Evolutionary conservation across 2,329 filamentous ascomycete species (phyloP), one percentile per base, ranked within the genome.

Genomic region (Monilinia polystroma): DNA sequence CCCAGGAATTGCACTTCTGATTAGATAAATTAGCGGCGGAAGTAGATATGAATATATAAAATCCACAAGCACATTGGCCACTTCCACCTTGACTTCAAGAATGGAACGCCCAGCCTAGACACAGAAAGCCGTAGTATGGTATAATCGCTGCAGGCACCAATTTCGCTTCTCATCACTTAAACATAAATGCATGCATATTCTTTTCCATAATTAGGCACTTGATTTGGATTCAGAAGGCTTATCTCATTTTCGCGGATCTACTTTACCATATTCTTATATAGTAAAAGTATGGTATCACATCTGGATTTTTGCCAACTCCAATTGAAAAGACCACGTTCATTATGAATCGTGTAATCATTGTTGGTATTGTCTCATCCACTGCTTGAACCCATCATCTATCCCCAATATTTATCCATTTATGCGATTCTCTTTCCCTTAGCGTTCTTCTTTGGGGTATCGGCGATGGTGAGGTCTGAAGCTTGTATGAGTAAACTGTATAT

Each of bases 401-500:
- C 45, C n/a, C 8, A 10, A 10, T 32, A 14, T 32, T 35, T 18
- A 64, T n/a, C 35, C 47, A 60, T 66, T 72, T 73, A 73, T 70
- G 76, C 75, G 64, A 69, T 70, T 72, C 75, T 70, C 75, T 77
- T 77, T 68, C 76, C 75, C 72, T 76, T 77, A 67, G 73, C 72
- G 71, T 93, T 87, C 81, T 87, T 86, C 81, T 85, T 85, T 73
- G 84, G 84, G 71, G 84, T 83, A 73, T 87, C 84, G 77, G 81
- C 80, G 79, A 87, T 85, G 75, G 81, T 81, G 68, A 87, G 83
- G 74, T 81, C 85, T 87, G 71, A 73, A 67, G 71, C 35, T 55
- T 56, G 26, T 29, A 32, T 70, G 55, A 69, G 67, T 43, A 63
- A 26, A 62, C n/a, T 20, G 16, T 20, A 38, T 7, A 12, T 7